Evolutionary conservation across 202 grass and related monocot genomes (phyloP), one percentile per base, ranked within the genome.

Genomic region (Miscanthus sacchariflorus): DNA sequence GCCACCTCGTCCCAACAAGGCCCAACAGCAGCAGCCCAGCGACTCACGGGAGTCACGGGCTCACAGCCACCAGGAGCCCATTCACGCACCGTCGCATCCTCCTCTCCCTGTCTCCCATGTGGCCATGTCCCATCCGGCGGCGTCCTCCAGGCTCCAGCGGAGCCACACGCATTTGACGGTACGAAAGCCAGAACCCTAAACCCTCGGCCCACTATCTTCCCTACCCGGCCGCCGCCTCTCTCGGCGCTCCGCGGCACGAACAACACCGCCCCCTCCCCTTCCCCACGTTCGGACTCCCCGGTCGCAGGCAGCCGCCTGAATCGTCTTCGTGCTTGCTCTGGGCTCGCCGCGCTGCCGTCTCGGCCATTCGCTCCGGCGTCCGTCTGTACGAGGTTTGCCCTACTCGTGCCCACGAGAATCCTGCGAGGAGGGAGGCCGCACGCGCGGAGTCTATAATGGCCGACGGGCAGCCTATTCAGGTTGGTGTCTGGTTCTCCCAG

Each of bases 371-470:
- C 61, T 65, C 40, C 25, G 27, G 52, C 24, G 27, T 11, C 17
- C 30, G 70, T 74, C 61, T 27, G 27, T 9, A 5, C 5, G 15
- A 27, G 18, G 1, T 30, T 50, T 33, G 12, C 3, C 21, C 61
- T 28, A 3, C 70, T 65, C 15, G 70, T 49, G 58, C 40, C 74
- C 46, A 28, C 23, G 12, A 27, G 46, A 56, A 42, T 15, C 84
- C 61, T 27, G 25, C 77, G 59, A 46, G 45, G n/a, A 27, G 70
- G 39, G 33, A 78, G 49, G 9, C 39, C 19, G 7, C 49, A 1
- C 81, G 17, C 33, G 28, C 75, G 69, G 15, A 2, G 45, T 65
- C 75, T 24, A n/a, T 1, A 9, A 89, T 89, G 87, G 76, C 68
- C 4, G 87, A 43, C 15, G 13, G 4, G 21, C 28, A 27, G 6